These are phyloP conservation scores for Neurospora intermedia DNA, from an alignment of 495 filamentous ascomycete species.

Conservation along the genomic window DNA sequence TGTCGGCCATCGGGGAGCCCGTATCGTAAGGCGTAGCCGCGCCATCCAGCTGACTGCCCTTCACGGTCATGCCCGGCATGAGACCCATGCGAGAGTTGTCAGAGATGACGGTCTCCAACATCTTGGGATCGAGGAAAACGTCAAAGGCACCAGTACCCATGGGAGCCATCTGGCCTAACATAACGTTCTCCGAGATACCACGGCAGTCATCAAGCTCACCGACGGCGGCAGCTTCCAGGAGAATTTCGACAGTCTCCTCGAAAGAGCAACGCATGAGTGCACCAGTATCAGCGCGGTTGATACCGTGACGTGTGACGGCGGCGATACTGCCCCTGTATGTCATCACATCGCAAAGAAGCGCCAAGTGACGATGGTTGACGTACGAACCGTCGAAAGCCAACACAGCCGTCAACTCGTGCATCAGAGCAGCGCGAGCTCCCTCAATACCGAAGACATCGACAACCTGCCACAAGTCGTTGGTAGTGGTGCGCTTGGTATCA, in stretches of 20 bases:
- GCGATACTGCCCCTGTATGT: slow-evolving; percentile 86
- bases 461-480: slow-evolving; percentile 90
- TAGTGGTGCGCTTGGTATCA: slow-evolving; percentile 78
- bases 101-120: slow-evolving; percentile 89
- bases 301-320: slow-evolving; percentile 94
- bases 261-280: slow-evolving; percentile 99
- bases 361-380: slow-evolving; percentile 96
- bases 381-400: slow-evolving; percentile 97
- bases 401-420: slow-evolving; percentile 81
- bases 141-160: slow-evolving; percentile 95
- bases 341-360: slow-evolving; percentile 97
- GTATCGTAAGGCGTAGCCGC: slow-evolving; percentile 91
- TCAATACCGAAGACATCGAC: slow-evolving; percentile 94
- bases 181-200: slow-evolving; percentile 96
- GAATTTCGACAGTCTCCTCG: slow-evolving; percentile 97
- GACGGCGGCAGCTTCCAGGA: slow-evolving; percentile 84
- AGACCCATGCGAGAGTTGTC: slow-evolving; percentile 75
- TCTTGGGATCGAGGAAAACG: slow-evolving; percentile 80
- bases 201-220: slow-evolving; percentile 96
- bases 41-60: slow-evolving; percentile 64
- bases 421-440: slow-evolving; percentile 72
- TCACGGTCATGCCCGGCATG: slow-evolving; percentile 63
- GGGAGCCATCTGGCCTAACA: slow-evolving; percentile 92
- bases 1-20: slow-evolving; percentile 77
- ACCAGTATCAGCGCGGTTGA: slow-evolving; percentile 95